Percentiles rank a stretch among this genome's conserved stretches.
Evolutionary conservation across 73 alveolate genomes (phyloP).

Genomic region (Uronychia binucleata): DNA sequence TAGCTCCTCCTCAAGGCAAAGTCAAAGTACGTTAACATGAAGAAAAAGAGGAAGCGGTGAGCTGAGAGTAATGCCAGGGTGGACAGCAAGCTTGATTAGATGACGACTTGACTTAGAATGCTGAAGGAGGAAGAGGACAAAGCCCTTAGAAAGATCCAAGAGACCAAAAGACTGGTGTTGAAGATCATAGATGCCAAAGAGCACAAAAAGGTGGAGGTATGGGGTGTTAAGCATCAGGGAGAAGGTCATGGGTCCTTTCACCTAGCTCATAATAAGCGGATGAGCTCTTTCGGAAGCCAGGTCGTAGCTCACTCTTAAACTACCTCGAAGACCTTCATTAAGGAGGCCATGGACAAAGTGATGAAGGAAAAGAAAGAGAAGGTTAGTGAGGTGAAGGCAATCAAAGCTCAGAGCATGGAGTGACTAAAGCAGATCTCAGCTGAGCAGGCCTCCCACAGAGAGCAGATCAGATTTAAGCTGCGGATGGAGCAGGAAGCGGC

Average conservation of each 20-base stretch:
- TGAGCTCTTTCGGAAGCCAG: conserved; percentile 1
- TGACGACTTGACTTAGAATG: not conserved
- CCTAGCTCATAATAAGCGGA: not conserved
- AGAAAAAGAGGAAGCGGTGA: not conserved
- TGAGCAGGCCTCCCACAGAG: not conserved
- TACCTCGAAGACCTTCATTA: not conserved
- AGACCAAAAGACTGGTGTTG: not conserved
- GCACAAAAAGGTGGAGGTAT: not conserved
- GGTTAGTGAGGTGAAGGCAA: not conserved
- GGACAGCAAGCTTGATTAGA: not conserved
- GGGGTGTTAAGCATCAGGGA: not conserved
- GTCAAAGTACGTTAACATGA: not conserved
- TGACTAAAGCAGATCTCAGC: not conserved
- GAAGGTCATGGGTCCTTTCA: too few species aligned
- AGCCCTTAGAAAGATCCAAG: not conserved
- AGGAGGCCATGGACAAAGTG: not conserved
- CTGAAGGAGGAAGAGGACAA: not conserved
- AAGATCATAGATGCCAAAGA: not conserved
- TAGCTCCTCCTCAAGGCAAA: too few species aligned
- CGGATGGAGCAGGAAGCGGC: not conserved
- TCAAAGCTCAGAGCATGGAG: not conserved
- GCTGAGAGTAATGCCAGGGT: not conserved
- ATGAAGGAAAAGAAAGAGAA: not conserved
- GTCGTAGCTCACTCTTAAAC: not conserved
- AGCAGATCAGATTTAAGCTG: not conserved